These are phyloP conservation scores for Phycomyces nitens DNA, from an alignment of 192 early-diverging fungal species.

Conservation along the genomic window DNA sequence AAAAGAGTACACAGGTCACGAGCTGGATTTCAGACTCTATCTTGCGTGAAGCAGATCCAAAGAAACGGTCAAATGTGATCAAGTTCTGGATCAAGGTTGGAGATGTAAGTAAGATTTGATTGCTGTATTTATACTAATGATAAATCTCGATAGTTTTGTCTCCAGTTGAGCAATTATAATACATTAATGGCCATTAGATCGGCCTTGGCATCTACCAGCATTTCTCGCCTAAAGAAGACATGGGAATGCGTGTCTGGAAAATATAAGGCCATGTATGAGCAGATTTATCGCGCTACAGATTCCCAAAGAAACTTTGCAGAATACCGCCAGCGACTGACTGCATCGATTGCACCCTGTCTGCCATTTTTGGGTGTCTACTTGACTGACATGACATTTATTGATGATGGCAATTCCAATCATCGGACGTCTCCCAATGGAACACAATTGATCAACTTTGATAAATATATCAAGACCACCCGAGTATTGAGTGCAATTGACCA, in stretches of 20 bases:
- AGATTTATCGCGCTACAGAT: constrained; percentile 57
- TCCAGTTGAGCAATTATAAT: constrained; percentile 65
- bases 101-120: constrained; percentile 16
- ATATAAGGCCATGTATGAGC: constrained; percentile 59
- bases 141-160: constrained; percentile 13
- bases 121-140: constrained; percentile 1
- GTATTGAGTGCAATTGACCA: constrained; percentile 82
- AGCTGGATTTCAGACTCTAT: constrained; percentile 72
- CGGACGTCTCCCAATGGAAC: constrained; percentile 45
- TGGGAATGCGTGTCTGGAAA: constrained; percentile 65
- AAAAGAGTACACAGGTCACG: constrained; percentile 66
- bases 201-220: constrained; percentile 67
- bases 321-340: constrained; percentile 45
- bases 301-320: constrained; percentile 63
- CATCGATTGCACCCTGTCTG: constrained; percentile 58
- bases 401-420: constrained; percentile 77
- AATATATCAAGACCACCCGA: constrained; percentile 75
- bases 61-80: constrained; percentile 54
- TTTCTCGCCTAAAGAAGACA: constrained; percentile 67
- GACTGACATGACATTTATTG: constrained; percentile 80
- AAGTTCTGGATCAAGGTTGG: constrained; percentile 74
- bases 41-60: constrained; percentile 59
- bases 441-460: constrained; percentile 86
- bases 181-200: constrained; percentile 76
- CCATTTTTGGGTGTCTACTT: constrained; percentile 80